These are phyloP conservation scores for Agrocybe praecox DNA, from an alignment of 768 basidiomycete genomes.

Conservation along the genomic window DNA sequence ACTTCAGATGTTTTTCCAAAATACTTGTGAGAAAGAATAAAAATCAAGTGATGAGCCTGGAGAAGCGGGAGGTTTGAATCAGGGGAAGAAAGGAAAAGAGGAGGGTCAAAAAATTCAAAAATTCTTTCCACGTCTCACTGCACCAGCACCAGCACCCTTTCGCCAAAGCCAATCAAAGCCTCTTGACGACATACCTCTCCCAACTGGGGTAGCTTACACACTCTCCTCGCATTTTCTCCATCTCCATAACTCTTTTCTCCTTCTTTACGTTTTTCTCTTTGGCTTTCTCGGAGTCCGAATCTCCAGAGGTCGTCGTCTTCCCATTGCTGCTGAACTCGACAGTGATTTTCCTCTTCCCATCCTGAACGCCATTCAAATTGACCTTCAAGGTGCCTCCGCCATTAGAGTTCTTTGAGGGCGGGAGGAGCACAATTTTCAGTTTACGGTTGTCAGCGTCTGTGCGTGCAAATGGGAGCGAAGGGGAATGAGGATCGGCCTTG, in stretches of 20 bases:
- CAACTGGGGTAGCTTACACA: slow-evolving; percentile 60
- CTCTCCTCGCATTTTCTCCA: slow-evolving; percentile 41
- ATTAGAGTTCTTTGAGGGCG: not conserved
- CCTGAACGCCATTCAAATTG: slow-evolving; percentile 8
- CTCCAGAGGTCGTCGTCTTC: not conserved
- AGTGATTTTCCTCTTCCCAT: slow-evolving; percentile 10
- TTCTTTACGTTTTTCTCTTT: slow-evolving; percentile 7
- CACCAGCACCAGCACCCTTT: slow-evolving; percentile 7
- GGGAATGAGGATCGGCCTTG: slow-evolving; percentile 41
- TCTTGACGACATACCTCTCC: slow-evolving; percentile 63
- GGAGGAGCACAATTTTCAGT: slow-evolving; percentile 51
- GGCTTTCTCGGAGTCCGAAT: slow-evolving; percentile 2
- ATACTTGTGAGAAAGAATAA: too few relatives aligned
- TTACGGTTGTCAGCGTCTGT: slow-evolving; percentile 53
- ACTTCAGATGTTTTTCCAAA: too few relatives aligned
- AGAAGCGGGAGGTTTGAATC: too few relatives aligned
- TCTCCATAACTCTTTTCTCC: slow-evolving; percentile 29
- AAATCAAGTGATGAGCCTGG: too few relatives aligned
- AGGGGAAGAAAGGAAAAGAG: too few relatives aligned
- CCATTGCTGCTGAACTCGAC: not conserved
- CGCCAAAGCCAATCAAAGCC: slow-evolving; percentile 4
- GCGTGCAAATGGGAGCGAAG: slow-evolving; percentile 54
- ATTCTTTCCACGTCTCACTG: too few relatives aligned
- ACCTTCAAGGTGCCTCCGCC: not conserved
- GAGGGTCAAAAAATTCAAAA: too few relatives aligned